Evolutionary conservation across 768 basidiomycete species (phyloP).

Genomic region (Mycena metata): DNA sequence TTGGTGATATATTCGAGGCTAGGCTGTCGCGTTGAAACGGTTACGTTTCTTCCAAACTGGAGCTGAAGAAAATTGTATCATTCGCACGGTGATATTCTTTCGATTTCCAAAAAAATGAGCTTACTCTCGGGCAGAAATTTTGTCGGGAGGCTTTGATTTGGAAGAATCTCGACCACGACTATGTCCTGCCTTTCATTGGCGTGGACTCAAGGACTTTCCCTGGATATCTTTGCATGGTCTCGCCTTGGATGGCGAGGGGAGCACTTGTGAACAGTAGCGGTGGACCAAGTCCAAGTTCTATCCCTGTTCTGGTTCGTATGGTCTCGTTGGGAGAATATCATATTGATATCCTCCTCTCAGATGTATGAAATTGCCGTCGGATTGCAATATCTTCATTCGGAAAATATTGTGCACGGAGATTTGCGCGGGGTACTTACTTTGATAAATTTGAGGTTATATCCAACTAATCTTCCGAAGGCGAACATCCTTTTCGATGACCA

Average conservation of each 20-base stretch:
- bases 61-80: neutral
- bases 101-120: too few relatives aligned
- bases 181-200: conserved; percentile 41
- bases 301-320: conserved; percentile 14
- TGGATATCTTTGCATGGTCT: conserved; percentile 39
- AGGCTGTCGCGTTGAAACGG: conserved; percentile 19
- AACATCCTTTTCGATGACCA: conserved; percentile 38
- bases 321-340: too few relatives aligned
- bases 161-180: conserved; percentile 38
- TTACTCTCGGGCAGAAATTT: conserved; percentile 36
- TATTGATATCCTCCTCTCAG: too few relatives aligned
- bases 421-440: conserved; percentile 39
- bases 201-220: conserved; percentile 34
- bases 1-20: conserved; percentile 20
- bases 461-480: conserved; percentile 23
- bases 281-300: neutral
- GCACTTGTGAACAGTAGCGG: conserved; percentile 17
- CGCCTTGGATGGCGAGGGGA: conserved; percentile 42
- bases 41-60: conserved; percentile 22
- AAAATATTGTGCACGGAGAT: conserved; percentile 42
- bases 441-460: too few relatives aligned
- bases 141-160: conserved; percentile 41
- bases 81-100: conserved; percentile 9
- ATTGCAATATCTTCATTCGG: conserved; percentile 49
- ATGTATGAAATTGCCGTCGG: conserved; percentile 52